These are phyloP conservation scores for Nannizzia gypsea DNA, from an alignment of 2,329 filamentous ascomycete species.

Conservation along the genomic window DNA sequence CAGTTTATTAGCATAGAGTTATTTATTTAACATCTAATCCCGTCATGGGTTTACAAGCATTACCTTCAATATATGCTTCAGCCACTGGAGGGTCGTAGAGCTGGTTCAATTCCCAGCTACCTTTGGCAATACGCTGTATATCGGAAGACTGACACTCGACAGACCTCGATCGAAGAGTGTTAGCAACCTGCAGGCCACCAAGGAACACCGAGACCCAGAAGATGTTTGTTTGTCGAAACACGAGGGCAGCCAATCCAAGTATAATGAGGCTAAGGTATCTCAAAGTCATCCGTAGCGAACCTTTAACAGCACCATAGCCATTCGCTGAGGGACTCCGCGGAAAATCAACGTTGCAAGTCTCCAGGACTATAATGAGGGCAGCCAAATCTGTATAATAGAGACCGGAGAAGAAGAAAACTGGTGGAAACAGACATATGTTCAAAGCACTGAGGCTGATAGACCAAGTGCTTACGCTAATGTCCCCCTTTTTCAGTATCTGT, in stretches of 20 bases:
- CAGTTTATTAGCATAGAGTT: neutral
- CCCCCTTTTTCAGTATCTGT: neutral
- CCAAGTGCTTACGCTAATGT: slow-evolving; percentile 9
- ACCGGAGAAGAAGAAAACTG: slow-evolving; percentile 89
- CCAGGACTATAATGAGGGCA: slow-evolving; percentile 63
- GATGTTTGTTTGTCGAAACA: slow-evolving; percentile 88
- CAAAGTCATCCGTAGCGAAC: slow-evolving; percentile 5
- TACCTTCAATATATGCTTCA: slow-evolving; percentile 41
- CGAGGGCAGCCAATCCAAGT: slow-evolving; percentile 54
- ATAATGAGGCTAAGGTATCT: slow-evolving; percentile 34
- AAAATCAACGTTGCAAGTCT: slow-evolving; percentile 48
- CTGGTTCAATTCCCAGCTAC: slow-evolving; percentile 30
- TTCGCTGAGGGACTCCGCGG: slow-evolving; percentile 18
- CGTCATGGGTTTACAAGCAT: neutral
- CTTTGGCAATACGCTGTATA: slow-evolving; percentile 18
- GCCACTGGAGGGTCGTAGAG: slow-evolving; percentile 41
- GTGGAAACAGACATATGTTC: slow-evolving; percentile 75
- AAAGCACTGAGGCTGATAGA: slow-evolving; percentile 38
- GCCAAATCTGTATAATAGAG: slow-evolving; percentile 91
- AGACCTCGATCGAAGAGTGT: slow-evolving; percentile 23
- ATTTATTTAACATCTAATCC: too few species aligned
- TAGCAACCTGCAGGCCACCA: slow-evolving; percentile 34
- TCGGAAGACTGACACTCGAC: slow-evolving; percentile 20
- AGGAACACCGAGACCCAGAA: slow-evolving; percentile 65
- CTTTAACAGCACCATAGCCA: neutral